These are phyloP conservation scores for Elymus sibiricus DNA, from an alignment of 176 grass and related monocot species.

Conservation along the genomic window DNA sequence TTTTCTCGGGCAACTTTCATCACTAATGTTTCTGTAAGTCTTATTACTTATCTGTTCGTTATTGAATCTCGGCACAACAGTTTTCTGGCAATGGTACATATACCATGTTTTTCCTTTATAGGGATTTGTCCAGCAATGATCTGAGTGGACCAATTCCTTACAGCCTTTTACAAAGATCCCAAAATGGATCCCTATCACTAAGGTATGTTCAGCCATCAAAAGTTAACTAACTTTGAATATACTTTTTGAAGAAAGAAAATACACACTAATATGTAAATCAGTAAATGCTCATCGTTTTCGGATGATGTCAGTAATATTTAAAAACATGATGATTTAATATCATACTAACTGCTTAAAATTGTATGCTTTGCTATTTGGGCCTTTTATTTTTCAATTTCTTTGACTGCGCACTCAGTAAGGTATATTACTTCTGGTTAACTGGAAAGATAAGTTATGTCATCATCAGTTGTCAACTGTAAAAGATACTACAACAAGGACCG, in stretches of 20 bases:
- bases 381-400: not conserved
- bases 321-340: not conserved
- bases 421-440: not conserved
- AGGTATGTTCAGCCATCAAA: slow-evolving; percentile 37
- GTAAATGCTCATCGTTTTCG: not conserved
- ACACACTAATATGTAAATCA: not conserved
- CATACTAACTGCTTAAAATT: not conserved
- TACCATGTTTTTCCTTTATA: slow-evolving; percentile 13
- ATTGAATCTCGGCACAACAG: not conserved
- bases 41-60: slow-evolving; percentile 11
- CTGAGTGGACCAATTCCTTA: slow-evolving; percentile 46
- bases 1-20: slow-evolving; percentile 44
- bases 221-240: not conserved
- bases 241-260: not conserved
- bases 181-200: slow-evolving; percentile 37
- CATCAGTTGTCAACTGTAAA: not conserved
- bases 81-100: not conserved
- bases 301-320: not conserved
- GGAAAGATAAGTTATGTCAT: not conserved
- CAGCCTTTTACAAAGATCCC: slow-evolving; percentile 45
- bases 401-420: not conserved
- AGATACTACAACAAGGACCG: no score
- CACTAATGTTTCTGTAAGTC: slow-evolving; percentile 55
- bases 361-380: not conserved
- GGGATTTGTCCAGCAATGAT: slow-evolving; percentile 60